A percentile compares a stretch with the other conserved stretches of the same genome.
Conservation (phyloP, 345 rosid species). For the Dimocarpus longan region DNA sequence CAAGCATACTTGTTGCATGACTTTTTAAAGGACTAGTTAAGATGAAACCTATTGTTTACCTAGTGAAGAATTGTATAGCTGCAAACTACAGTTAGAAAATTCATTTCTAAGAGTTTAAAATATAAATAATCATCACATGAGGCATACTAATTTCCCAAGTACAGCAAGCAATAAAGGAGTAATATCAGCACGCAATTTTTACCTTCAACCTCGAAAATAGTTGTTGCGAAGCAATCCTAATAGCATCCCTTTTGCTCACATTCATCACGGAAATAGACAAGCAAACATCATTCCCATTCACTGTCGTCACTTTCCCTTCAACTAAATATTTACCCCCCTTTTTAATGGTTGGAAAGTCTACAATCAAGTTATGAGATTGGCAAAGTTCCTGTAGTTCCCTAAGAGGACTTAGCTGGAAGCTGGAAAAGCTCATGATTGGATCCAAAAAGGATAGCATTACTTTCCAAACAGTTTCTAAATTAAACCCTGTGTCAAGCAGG, state of each 20-base stretch:
- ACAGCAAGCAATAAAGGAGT: background rate
- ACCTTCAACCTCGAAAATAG: constrained; percentile 65
- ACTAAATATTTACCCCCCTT: constrained; percentile 46
- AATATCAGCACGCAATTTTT: constrained; percentile 17
- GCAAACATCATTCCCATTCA: constrained; percentile 42
- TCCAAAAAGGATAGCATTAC: constrained; percentile 68
- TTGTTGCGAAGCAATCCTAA: constrained; percentile 55
- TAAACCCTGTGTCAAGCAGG: constrained; percentile 76
- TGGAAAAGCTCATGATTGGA: constrained; percentile 61
- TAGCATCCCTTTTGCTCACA: constrained; percentile 59
- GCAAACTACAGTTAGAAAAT: background rate
- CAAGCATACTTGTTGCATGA: background rate
- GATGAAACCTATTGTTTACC: background rate
- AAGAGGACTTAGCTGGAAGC: constrained; percentile 62
- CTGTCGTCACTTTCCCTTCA: constrained; percentile 46
- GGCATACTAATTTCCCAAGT: constrained; percentile 11
- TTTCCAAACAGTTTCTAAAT: constrained; percentile 70
- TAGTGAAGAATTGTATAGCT: background rate
- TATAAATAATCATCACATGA: constrained; percentile 12
- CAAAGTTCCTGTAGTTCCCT: constrained; percentile 75
- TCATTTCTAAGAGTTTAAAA: background rate
- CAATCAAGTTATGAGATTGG: constrained; percentile 58
- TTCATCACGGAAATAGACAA: constrained; percentile 48
- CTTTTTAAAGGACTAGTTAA: background rate
- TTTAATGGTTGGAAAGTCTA: constrained; percentile 33